Evolutionary conservation across 192 early-diverging fungal species (phyloP), one percentile per base, ranked within the genome.

Genomic region (Pecoramyces ruminantium): DNA sequence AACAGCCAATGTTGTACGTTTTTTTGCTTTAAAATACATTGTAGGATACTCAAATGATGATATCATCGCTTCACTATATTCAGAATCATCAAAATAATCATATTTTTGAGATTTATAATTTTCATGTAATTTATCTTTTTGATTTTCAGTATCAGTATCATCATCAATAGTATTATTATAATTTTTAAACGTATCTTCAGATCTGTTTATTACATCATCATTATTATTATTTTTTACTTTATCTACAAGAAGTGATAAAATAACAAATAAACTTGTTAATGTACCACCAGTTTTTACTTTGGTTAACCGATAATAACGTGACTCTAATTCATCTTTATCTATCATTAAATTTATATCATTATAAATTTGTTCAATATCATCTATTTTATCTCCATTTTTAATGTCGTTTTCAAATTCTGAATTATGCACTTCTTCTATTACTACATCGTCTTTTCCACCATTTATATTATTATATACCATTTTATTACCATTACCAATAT

Each of bases 231-330:
- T 30, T 67, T 30, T 79, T 13, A 28, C n/a, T 13, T 78, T 30
- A 29, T 81, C 80, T 8, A 39, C 40, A 5, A 80, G 29, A 21
- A 77, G 80, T 0, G 29, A 6, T 28, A 99, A 87, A 80, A 99
- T 97, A 1, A 93, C 92, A 86, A 98, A 98, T 78, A 99, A 83
- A 79, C 94, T 96, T 14, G 95, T 95, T 12, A 99, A 92, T 0
- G 96, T 94, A 18, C 94, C 95, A 13, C 97, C 97, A 13, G 92
- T 86, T n/a, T 91, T 90, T 28, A 99, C 96, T 78, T 94, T 93
- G 83, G 96, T 96, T 16, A 98, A 85, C 30, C 95, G 84, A 27
- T 88, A 92, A 83, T 92, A 91, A 13, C 86, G 88, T 28, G 42
- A 51, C 8, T 83, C 82, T 39, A 88, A 85, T 21, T 85, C 83